Base-by-base conservation (phyloP, 495 filamentous ascomycete genomes). In the Tuber borchii region DNA sequence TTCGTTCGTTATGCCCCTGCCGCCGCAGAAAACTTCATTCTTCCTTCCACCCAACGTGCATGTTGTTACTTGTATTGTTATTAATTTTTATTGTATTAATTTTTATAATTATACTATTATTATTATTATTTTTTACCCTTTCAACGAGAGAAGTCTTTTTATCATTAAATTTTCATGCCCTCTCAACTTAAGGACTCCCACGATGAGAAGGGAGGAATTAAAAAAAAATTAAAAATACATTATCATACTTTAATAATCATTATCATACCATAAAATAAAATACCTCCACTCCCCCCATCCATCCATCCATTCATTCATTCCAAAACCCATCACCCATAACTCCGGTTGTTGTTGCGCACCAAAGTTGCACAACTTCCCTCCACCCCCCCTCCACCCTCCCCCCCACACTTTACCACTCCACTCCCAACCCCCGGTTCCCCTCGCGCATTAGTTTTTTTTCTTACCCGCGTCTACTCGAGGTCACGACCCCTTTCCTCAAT, bases 61-160 rank as follows among this genome's bases (percentile, higher is more conserved):
- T 74, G 45, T 7, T 70, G 51, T 75, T 34, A n/a, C n/a, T n/a
- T n/a, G n/a, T n/a, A 12, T 43, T 69, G 20, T 74, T 56, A 12
- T 56, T 56, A n/a, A n/a, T 74, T 73, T 56, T 56, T 56, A n/a
- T 74, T 73, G 70, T 74, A 75, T 9, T 0, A 31, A 14, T 31
- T 31, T 16, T 12, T 16, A n/a, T n/a, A n/a, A n/a, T 4, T 40
- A 40, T 6, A 0, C 39, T 40, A 40, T 40, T 40, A 40, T 40
- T 40, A 39, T 40, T 51, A n/a, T 51, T 51, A 46, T 69, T 69
- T 31, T 46, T 78, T 78, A 70, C 74, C 71, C 48, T 26, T 26
- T 26, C 48, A 10, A 56, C n/a, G 1, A 56, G 39, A 40, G 4
- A 40, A 4, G 39, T 40, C 5, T 1, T 40, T 40, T 16, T 10